Conservation (phyloP, 805 yeast species). For the Barnettozyma wickerhamii region DNA sequence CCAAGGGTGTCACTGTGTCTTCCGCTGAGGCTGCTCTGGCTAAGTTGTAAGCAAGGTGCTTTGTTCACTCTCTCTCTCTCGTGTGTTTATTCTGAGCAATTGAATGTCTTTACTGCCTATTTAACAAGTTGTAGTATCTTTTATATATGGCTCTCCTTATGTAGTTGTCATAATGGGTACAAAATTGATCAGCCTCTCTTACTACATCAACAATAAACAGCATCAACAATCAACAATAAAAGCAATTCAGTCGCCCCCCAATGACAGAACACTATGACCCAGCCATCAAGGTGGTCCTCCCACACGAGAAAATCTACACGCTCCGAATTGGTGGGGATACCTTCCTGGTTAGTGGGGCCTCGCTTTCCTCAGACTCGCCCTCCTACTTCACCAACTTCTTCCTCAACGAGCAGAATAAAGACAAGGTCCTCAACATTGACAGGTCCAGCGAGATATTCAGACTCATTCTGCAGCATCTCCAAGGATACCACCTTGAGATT, state of each 20-base stretch:
- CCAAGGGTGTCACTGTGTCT: conserved; percentile 23
- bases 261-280: conserved; percentile 28
- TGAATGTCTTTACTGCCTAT: background rate
- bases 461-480: conserved; percentile 65
- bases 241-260: background rate
- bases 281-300: conserved; percentile 48
- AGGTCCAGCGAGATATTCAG: conserved; percentile 68
- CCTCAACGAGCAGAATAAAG: conserved; percentile 30
- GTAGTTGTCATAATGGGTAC: no score
- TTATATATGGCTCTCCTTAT: no score
- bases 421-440: conserved; percentile 57
- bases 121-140: background rate
- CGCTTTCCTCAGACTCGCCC: conserved; percentile 82
- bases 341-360: conserved; percentile 75
- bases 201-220: no score
- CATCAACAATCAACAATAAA: background rate
- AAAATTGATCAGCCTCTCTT: no score
- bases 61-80: no score
- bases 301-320: conserved; percentile 64
- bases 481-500: conserved; percentile 71
- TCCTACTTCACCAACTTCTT: conserved; percentile 82
- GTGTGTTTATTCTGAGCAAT: background rate
- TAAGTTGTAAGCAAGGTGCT: conserved; percentile 18
- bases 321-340: conserved; percentile 64
- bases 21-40: conserved; percentile 27